A percentile compares a stretch with the other conserved stretches of the same genome.
Evolutionary conservation across 2,329 filamentous ascomycete species (phyloP).

Genomic region (Onygena corvina): DNA sequence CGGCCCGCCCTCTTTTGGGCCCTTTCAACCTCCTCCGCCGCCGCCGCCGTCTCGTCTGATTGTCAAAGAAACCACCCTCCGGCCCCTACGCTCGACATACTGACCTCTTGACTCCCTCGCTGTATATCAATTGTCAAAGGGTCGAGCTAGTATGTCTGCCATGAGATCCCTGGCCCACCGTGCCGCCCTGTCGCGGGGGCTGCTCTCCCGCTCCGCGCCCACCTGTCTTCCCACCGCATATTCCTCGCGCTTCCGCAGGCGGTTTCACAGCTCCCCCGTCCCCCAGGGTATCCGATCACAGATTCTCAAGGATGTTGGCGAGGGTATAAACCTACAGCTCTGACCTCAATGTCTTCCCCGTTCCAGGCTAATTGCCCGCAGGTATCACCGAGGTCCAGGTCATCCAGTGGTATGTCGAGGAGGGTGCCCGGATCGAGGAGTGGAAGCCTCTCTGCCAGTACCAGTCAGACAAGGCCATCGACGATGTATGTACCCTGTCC

Average conservation of each 20-base stretch:
- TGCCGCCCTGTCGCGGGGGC: constrained; percentile 21
- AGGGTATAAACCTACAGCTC: constrained; percentile 23
- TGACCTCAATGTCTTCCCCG: neutral
- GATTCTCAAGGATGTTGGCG: constrained; percentile 34
- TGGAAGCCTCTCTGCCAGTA: constrained; percentile 97
- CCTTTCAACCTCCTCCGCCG: neutral
- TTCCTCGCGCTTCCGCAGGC: constrained; percentile 19
- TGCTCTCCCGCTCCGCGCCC: constrained; percentile 19
- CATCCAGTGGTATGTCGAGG: constrained; percentile 98
- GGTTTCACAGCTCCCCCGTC: constrained; percentile 26
- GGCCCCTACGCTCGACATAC: neutral
- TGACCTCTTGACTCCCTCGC: neutral
- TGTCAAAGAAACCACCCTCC: no score
- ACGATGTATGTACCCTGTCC: constrained; percentile 36
- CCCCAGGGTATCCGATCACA: constrained; percentile 30
- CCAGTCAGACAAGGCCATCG: constrained; percentile 85
- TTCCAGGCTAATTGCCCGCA: constrained; percentile 28
- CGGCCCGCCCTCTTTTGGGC: neutral
- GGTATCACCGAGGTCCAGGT: constrained; percentile 98
- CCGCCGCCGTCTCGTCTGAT: neutral
- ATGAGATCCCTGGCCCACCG: constrained; percentile 21
- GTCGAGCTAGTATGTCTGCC: neutral
- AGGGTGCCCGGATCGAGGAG: constrained; percentile 88
- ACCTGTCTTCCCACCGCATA: constrained; percentile 5
- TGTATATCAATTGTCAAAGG: neutral